These are phyloP conservation scores for Cercospora janseana DNA, from an alignment of 2,329 filamentous ascomycete genomes.

Conservation along the genomic window DNA sequence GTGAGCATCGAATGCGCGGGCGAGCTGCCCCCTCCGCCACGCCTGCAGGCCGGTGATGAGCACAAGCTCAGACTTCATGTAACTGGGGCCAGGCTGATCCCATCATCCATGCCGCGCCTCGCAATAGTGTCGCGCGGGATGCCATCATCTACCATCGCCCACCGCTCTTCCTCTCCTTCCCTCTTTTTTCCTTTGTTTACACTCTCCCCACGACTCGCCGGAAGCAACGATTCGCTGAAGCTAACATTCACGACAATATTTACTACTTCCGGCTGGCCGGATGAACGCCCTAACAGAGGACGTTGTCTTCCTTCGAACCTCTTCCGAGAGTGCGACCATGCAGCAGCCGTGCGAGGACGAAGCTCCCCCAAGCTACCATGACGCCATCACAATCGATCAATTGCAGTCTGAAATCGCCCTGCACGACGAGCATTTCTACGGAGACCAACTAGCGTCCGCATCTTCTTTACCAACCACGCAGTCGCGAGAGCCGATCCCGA, in stretches of 20 bases:
- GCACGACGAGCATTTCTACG: constrained; percentile 16
- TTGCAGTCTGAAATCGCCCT: constrained; percentile 9
- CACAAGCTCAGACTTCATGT: constrained; percentile 5
- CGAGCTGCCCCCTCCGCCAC: too few relatives aligned
- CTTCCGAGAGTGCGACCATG: constrained; percentile 11
- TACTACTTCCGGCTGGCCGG: background rate
- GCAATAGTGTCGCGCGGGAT: constrained; percentile 6
- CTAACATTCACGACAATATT: background rate
- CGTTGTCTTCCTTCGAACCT: constrained; percentile 16
- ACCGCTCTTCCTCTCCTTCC: background rate
- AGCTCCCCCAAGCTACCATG: constrained; percentile 19
- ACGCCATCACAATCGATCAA: constrained; percentile 14
- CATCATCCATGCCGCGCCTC: constrained; percentile 2
- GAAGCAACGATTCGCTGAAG: constrained; percentile 3
- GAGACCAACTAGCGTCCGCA: constrained; percentile 13
- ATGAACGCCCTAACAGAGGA: constrained; percentile 15
- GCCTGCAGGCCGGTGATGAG: too few relatives aligned
- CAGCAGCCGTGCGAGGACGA: constrained; percentile 11
- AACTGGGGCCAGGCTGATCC: constrained; percentile 2
- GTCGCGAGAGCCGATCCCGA: background rate
- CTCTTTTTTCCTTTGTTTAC: constrained; percentile 4
- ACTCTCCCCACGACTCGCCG: background rate
- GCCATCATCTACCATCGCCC: constrained; percentile 13
- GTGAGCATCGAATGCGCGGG: too few relatives aligned
- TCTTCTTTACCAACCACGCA: background rate